phyloP scores from a whole-genome alignment of 805 yeast species.

The Isabelozyma heimii region DNA sequence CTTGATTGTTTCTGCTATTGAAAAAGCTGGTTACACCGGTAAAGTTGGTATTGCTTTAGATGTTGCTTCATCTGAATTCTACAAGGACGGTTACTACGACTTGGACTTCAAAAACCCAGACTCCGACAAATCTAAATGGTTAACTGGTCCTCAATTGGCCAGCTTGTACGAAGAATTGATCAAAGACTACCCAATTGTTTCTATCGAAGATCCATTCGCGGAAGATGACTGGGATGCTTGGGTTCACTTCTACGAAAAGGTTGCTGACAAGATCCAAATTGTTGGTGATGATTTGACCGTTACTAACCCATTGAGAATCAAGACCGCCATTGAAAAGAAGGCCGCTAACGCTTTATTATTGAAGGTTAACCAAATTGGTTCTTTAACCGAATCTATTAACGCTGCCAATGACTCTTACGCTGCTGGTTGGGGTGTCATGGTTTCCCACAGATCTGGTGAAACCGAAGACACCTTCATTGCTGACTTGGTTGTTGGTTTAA shows the following conservation, averaged over 20 bases:
- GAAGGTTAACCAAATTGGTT: conserved; percentile 22
- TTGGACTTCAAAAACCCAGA: conserved; percentile 18
- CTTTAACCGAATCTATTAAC: conserved; percentile 16
- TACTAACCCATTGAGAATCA: conserved; percentile 16
- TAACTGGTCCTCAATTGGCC: conserved; percentile 17
- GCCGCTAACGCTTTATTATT: conserved; percentile 18
- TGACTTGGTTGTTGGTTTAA: conserved; percentile 19
- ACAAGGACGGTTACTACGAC: conserved; percentile 17
- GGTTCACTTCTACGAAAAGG: conserved; percentile 10
- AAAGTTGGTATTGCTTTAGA: conserved; percentile 18
- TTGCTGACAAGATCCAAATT: conserved; percentile 11
- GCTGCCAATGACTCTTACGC: conserved; percentile 13
- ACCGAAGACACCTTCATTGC: conserved; percentile 22
- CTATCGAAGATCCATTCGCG: conserved; percentile 20
- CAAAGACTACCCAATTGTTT: conserved; percentile 17
- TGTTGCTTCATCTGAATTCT: conserved; percentile 20
- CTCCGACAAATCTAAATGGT: conserved; percentile 13
- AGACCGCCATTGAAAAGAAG: conserved; percentile 16
- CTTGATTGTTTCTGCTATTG: conserved; percentile 15
- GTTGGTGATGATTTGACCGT: conserved; percentile 22
- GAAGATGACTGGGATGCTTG: conserved; percentile 23
- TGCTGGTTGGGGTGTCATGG: conserved; percentile 18
- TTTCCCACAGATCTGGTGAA: conserved; percentile 22
- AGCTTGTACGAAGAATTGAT: conserved; percentile 13
- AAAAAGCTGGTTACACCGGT: conserved; percentile 15